Evolutionary conservation across 2,329 filamentous ascomycete species (phyloP), one percentile per base, ranked within the genome.

Genomic region (Chrysoporthe austroafricana): DNA sequence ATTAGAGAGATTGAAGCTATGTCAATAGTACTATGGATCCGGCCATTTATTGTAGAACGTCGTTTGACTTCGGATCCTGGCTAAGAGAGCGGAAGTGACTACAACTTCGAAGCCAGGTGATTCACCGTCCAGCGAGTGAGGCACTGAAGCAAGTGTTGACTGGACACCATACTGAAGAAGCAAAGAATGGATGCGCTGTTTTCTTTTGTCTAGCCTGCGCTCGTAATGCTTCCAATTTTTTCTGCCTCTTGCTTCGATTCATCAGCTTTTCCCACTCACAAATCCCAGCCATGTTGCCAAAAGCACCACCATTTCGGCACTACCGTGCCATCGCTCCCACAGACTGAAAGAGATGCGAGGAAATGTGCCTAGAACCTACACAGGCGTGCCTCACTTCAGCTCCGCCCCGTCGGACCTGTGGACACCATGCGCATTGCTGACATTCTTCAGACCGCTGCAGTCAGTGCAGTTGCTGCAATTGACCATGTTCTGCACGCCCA

Each of bases 401-500:
- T 66, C 52, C 34, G 16, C 18, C 58, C 62, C 42, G 21, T 46
- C 43, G 21, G 21, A 52, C 26, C 63, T 34, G 59, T 68, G 66
- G n/a, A 68, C 52, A 26, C 63, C 63, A 34, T 58, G 42, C 63
- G 42, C 48, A 43, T 68, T 66, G 58, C 63, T 66, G 57, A 21
- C 50, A 13, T 60, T 60, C n/a, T 18, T 60, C 39, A 69, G 48
- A 8, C 67, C 67, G 43, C 64, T 63, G 21, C 56, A 69, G 42
- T 69, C 48, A n/a, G 32, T 69, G 61, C 67, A 69, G 21, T 69
- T 69, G 42, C 64, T 66, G 56, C 64, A 69, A 14, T 60, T 43
- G 64, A 69, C 13, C 39, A 62, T 59, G 48, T 63, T 39, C 67
- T 69, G 56, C 13, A 39, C 4, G 7, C n/a, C 14, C 21, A 54